phyloP scores from a whole-genome alignment of 2,329 filamentous ascomycete species.

The Talaromyces marneffei region DNA sequence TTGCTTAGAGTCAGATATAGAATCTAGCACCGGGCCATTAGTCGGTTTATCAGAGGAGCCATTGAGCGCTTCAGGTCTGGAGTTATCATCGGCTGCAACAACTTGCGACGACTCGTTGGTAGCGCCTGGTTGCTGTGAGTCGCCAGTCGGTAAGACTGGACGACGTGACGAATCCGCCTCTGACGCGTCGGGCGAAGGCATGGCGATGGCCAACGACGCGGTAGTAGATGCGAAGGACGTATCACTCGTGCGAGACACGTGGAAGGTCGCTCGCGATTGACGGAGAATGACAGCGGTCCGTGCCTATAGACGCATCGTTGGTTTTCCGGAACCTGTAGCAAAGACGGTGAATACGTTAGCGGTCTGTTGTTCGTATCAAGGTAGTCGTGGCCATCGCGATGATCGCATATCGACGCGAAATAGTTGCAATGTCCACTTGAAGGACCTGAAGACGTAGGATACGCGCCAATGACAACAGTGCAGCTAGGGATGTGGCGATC shows the following conservation, averaged over 20 bases:
- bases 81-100: constrained; percentile 18
- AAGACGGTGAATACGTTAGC: neutral
- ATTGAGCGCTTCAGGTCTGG: constrained; percentile 21
- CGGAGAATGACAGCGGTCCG: constrained; percentile 19
- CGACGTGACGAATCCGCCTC: constrained; percentile 20
- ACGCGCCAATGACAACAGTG: constrained; percentile 11
- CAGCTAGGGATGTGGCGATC: constrained; percentile 2
- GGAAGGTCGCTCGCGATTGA: constrained; percentile 20
- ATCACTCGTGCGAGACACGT: constrained; percentile 21
- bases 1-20: constrained; percentile 55
- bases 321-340: neutral
- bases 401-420: neutral
- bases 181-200: constrained; percentile 33
- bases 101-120: constrained; percentile 25
- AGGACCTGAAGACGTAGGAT: constrained; percentile 12
- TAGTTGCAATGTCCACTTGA: constrained; percentile 1
- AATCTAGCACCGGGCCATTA: constrained; percentile 32
- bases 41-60: constrained; percentile 20
- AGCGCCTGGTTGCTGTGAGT: constrained; percentile 18
- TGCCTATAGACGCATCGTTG: constrained; percentile 31
- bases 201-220: constrained; percentile 15
- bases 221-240: constrained; percentile 8
- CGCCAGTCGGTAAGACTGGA: constrained; percentile 20
- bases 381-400: neutral
- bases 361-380: neutral